These are phyloP conservation scores for Cyclanthera cordifolia DNA, from an alignment of 306 rosid genomes.

Conservation along the genomic window DNA sequence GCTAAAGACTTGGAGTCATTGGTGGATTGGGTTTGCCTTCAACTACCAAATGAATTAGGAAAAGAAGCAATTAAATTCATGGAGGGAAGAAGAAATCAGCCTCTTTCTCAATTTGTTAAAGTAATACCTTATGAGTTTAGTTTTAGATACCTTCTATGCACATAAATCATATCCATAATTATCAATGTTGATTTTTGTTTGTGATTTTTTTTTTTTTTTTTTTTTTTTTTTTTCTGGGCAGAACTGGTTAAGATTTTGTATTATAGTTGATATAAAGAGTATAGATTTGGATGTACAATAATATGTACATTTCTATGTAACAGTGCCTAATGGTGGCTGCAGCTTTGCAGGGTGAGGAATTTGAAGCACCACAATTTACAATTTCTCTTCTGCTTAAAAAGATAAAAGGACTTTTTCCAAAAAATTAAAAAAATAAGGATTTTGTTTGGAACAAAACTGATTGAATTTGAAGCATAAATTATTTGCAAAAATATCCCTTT, in stretches of 20 bases:
- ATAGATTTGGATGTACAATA: neutral
- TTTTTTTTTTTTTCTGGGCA: neutral
- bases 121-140: slow-evolving; percentile 74
- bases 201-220: neutral
- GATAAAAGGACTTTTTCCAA: too few relatives aligned
- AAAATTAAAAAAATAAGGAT: too few relatives aligned
- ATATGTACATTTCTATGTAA: neutral
- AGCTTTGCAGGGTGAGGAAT: neutral
- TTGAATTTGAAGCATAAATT: neutral
- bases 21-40: slow-evolving; percentile 90
- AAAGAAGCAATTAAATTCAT: slow-evolving; percentile 75
- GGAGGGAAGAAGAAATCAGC: slow-evolving; percentile 41
- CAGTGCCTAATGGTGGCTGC: neutral
- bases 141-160: slow-evolving; percentile 79
- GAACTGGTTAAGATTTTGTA: slow-evolving; percentile 10
- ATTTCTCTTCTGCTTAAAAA: neutral
- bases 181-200: neutral
- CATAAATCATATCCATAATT: slow-evolving; percentile 19
- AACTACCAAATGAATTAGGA: slow-evolving; percentile 68
- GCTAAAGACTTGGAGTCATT: slow-evolving; percentile 87
- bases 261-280: slow-evolving; percentile 4
- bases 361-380: neutral
- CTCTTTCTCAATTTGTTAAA: slow-evolving; percentile 62
- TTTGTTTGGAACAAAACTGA: neutral
- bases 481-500: too few relatives aligned